Conservation (phyloP, 805 yeast species). For the Ogataea henricii region DNA sequence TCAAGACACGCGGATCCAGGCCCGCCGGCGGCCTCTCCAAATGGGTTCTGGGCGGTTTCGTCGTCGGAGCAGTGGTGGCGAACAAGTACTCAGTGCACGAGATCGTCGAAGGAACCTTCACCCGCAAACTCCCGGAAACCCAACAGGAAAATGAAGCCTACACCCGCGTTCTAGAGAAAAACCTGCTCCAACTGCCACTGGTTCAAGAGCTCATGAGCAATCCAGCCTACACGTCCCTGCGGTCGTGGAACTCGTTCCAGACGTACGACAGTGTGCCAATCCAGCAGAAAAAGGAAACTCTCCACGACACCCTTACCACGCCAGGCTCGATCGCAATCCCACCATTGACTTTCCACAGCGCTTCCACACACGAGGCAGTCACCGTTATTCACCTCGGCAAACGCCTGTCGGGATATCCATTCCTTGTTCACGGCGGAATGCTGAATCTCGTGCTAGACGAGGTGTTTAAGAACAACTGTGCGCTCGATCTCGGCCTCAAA, state of each 20-base stretch:
- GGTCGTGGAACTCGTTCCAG: constrained; percentile 50
- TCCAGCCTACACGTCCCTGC: constrained; percentile 38
- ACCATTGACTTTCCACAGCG: constrained; percentile 67
- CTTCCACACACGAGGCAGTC: constrained; percentile 56
- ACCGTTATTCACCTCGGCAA: constrained; percentile 78
- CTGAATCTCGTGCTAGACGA: constrained; percentile 81
- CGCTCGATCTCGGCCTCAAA: constrained; percentile 28
- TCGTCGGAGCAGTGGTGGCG: constrained; percentile 29
- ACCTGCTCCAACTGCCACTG: constrained; percentile 51
- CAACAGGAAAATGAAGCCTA: constrained; percentile 27
- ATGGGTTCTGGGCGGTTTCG: constrained; percentile 23
- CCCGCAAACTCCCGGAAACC: constrained; percentile 25
- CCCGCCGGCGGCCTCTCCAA: background rate
- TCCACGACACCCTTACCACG: constrained; percentile 53
- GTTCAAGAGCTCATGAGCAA: constrained; percentile 48
- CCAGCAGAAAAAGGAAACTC: constrained; percentile 28
- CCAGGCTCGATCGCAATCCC: constrained; percentile 82
- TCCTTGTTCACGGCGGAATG: constrained; percentile 86
- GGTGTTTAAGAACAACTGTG: constrained; percentile 48
- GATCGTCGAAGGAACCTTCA: constrained; percentile 22
- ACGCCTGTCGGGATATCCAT: constrained; percentile 82
- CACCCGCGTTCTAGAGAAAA: constrained; percentile 42
- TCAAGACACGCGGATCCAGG: background rate
- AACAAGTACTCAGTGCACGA: constrained; percentile 33
- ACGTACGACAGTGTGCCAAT: constrained; percentile 39